Evolutionary conservation across 495 filamentous ascomycete species (phyloP).

Genomic region (Elaphomyces granulatus): DNA sequence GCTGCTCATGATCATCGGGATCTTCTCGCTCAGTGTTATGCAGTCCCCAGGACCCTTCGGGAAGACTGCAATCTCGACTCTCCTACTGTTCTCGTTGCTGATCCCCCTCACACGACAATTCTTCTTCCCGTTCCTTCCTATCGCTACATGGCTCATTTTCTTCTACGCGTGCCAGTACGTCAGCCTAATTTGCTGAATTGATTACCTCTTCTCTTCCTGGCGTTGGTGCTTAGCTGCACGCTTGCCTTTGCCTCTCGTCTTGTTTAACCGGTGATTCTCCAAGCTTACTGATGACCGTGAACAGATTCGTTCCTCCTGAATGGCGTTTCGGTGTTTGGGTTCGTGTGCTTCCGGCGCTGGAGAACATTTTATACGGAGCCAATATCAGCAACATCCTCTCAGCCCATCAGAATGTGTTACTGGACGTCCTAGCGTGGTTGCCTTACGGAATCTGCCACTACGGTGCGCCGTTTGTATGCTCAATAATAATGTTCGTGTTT

Average conservation of each 20-base stretch:
- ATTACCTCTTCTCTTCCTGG: no score
- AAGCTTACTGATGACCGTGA: constrained; percentile 9
- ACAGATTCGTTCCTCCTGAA: constrained; percentile 69
- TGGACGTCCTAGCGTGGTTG: constrained; percentile 83
- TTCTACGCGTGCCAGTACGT: constrained; percentile 86
- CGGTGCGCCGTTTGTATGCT: constrained; percentile 62
- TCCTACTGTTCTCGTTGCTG: constrained; percentile 54
- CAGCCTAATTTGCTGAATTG: no score
- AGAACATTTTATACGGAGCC: constrained; percentile 92
- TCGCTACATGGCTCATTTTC: constrained; percentile 70
- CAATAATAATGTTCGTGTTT: constrained; percentile 67
- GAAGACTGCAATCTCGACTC: constrained; percentile 52
- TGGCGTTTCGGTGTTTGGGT: constrained; percentile 89
- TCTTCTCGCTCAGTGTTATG: constrained; percentile 72
- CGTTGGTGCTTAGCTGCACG: background rate
- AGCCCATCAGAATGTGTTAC: constrained; percentile 61
- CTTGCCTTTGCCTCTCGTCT: background rate
- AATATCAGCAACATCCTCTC: constrained; percentile 94
- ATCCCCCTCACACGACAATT: constrained; percentile 86
- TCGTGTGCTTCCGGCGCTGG: constrained; percentile 81
- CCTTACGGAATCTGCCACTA: constrained; percentile 88
- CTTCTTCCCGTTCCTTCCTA: constrained; percentile 73
- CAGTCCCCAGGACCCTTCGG: constrained; percentile 54
- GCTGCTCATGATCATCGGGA: constrained; percentile 50
- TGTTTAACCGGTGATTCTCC: background rate